These are phyloP conservation scores for Achaetomium macrosporum DNA, from an alignment of 2,329 filamentous ascomycete species.

Conservation along the genomic window DNA sequence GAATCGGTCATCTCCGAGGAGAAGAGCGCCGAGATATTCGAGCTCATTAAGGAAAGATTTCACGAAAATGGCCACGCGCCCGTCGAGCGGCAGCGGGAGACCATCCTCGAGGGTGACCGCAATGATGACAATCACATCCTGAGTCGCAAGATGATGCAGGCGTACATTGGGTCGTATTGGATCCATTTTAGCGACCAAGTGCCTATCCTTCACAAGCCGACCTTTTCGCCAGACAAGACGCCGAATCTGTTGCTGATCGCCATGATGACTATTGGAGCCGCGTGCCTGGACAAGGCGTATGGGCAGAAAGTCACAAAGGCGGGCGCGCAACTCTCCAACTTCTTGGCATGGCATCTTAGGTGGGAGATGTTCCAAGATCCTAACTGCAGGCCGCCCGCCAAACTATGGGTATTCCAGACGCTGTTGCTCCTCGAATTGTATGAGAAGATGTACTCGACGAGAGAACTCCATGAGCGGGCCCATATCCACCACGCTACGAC, in stretches of 20 bases:
- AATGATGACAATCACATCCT: conserved; percentile 60
- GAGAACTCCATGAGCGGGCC: conserved; percentile 84
- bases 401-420: conserved; percentile 93
- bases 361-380: conserved; percentile 94
- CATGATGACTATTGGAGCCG: conserved; percentile 89
- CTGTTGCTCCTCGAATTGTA: conserved; percentile 84
- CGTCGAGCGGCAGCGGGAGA: conserved; percentile 67
- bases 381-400: conserved; percentile 85
- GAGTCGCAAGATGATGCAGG: conserved; percentile 91
- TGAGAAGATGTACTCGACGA: conserved; percentile 96
- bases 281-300: conserved; percentile 79
- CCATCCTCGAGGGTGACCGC: conserved; percentile 72
- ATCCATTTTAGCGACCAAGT: conserved; percentile 89
- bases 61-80: conserved; percentile 73
- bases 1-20: conserved; percentile 80
- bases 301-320: conserved; percentile 66
- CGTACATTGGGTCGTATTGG: conserved; percentile 92
- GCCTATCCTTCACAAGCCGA: conserved; percentile 90
- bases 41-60: conserved; percentile 75
- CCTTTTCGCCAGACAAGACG: conserved; percentile 81
- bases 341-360: conserved; percentile 85
- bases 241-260: conserved; percentile 78
- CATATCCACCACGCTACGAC: conserved; percentile 97
- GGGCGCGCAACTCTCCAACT: conserved; percentile 80
- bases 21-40: conserved; percentile 76